phyloP scores from a whole-genome alignment of 2,329 filamentous ascomycete genomes.

The Metarhizium album region DNA sequence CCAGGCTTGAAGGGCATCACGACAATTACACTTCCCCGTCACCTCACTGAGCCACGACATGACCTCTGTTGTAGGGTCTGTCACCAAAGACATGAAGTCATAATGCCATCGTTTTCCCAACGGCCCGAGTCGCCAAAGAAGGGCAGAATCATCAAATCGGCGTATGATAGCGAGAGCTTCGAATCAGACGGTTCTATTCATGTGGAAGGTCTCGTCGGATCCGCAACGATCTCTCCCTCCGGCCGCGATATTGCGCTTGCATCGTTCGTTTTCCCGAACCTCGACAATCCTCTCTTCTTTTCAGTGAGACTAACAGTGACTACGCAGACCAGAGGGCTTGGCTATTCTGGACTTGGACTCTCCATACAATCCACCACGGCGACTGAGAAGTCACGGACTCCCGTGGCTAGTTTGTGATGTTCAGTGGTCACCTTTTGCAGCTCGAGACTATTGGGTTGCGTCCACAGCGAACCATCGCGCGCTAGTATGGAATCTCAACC shows the following conservation, averaged over 20 bases:
- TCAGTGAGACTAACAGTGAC: not conserved
- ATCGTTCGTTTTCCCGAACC: conserved; percentile 39
- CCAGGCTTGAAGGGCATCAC: not conserved
- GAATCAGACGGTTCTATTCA: conserved; percentile 75
- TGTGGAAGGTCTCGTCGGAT: conserved; percentile 72
- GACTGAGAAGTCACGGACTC: conserved; percentile 69
- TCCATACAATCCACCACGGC: conserved; percentile 75
- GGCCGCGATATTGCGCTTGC: conserved; percentile 85
- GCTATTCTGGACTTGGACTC: conserved; percentile 89
- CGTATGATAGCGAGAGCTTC: conserved; percentile 80
- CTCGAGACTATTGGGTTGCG: conserved; percentile 83
- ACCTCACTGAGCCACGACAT: conserved; percentile 5
- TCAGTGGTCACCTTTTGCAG: conserved; percentile 91
- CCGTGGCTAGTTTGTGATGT: conserved; percentile 96
- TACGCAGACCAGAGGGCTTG: conserved; percentile 61
- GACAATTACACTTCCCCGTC: not conserved
- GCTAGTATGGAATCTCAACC: conserved; percentile 83
- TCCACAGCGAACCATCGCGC: conserved; percentile 93
- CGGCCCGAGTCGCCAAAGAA: conserved; percentile 38
- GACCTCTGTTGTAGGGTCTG: not conserved
- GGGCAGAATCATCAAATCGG: conserved; percentile 51
- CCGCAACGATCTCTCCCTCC: conserved; percentile 85
- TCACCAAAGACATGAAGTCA: conserved; percentile 1
- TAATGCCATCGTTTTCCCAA: conserved; percentile 40
- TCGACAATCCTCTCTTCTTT: conserved; percentile 14